Conservation (phyloP, 345 rosid species). For the Odontarrhena argentea region DNA sequence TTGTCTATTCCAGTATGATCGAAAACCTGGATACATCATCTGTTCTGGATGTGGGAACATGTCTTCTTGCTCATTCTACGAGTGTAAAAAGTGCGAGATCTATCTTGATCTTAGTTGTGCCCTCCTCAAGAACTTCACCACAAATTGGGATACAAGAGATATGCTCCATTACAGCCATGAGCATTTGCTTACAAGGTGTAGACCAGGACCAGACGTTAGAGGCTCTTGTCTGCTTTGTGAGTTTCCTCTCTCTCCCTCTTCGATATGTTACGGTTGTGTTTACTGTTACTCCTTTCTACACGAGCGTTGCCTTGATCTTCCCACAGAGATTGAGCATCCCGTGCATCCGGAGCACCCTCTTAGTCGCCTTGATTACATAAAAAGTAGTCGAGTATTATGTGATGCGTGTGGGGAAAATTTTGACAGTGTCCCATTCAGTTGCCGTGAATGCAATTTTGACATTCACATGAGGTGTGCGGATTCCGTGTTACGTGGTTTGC, state of each 20-base stretch:
- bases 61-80: slow-evolving; percentile 7
- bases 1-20: neutral
- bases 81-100: slow-evolving; percentile 22
- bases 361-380: slow-evolving; percentile 16
- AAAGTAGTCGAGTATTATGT: neutral
- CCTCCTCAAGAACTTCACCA: neutral
- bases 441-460: slow-evolving; percentile 6
- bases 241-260: neutral
- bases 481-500: slow-evolving; percentile 1
- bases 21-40: neutral
- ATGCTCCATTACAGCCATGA: slow-evolving; percentile 16
- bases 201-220: neutral
- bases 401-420: neutral
- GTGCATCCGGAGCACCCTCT: slow-evolving; percentile 25
- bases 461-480: slow-evolving; percentile 26
- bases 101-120: slow-evolving; percentile 27
- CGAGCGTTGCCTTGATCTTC: slow-evolving; percentile 8
- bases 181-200: slow-evolving; percentile 1
- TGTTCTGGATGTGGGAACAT: slow-evolving; percentile 28
- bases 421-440: slow-evolving; percentile 4
- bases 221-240: slow-evolving; percentile 12
- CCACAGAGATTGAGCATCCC: slow-evolving; percentile 12
- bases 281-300: slow-evolving; percentile 23
- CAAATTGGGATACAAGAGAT: neutral
- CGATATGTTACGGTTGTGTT: slow-evolving; percentile 26